Evolutionary conservation across 2,329 filamentous ascomycete genomes (phyloP), one percentile per base, ranked within the genome.

Genomic region (Rhinocladiella similis): DNA sequence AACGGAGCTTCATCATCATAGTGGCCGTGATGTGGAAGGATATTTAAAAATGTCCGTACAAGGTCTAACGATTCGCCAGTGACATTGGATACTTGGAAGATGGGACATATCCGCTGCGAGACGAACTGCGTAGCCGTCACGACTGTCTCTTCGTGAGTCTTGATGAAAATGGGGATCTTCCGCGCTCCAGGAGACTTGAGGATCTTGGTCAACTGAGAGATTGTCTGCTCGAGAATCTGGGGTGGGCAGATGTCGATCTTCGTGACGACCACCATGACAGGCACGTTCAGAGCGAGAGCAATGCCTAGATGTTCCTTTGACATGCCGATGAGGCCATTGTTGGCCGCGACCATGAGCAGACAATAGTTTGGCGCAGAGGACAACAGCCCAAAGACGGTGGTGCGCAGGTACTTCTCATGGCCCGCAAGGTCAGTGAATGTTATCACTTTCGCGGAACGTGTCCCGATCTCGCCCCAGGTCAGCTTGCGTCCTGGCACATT

Each of bases 161-260:
- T 94, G 75, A 99, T 92, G 70, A 97, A 96, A 39, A 97, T 90
- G 2, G 94, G 94, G 36, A 99, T 95, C 75, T 99, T 99, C 38
- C 90, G 83, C 3, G 94, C 94, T 2, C 91, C 94, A 0, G 92
- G 92, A 54, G 90, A 95, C 73, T 96, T 96, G 63, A 99, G 80
- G 50, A 99, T 97, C 69, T 92, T 90, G 51, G 86, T 93, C 61
- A 99, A 84, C 72, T 97, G 93, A 10, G 86, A 88, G 45, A 97
- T 86, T 19, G 94, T 99, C 77, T 97, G 89, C 74, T 96, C 86
- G 20, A 99, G 79, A 67, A 99, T 97, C 63, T 97, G 89, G 1
- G 93, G 91, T 19, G 94, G 94, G 72, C 94, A 97, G 54, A 97
- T 97, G 70, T 97, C 94, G 63, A 97, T 96, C 78, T 97, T 99